Evolutionary conservation across 805 yeast genomes (phyloP).

Genomic region (Candida broadrunensis): DNA sequence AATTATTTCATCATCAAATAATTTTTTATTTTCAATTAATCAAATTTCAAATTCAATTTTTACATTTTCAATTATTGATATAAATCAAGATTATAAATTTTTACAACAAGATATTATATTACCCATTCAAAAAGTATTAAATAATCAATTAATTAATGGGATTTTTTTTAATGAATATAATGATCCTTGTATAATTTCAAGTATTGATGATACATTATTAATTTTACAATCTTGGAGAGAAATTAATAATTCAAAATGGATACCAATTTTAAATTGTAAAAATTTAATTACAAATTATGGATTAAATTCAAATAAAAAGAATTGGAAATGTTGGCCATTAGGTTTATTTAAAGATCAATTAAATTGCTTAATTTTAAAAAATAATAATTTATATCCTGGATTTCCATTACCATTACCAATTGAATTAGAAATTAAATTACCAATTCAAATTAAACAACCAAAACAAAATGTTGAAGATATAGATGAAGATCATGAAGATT

Average conservation of each 20-base stretch:
- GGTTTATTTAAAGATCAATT: slow-evolving; percentile 71
- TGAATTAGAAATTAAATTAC: slow-evolving; percentile 69
- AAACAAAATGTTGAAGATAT: slow-evolving; percentile 17
- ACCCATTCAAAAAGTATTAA: slow-evolving; percentile 23
- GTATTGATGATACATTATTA: slow-evolving; percentile 69
- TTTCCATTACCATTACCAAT: slow-evolving; percentile 85
- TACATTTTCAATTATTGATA: slow-evolving; percentile 48
- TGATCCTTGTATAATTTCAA: slow-evolving; percentile 81
- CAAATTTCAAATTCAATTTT: slow-evolving; percentile 32
- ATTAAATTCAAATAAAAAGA: slow-evolving; percentile 44
- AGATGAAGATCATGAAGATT: slow-evolving; percentile 6
- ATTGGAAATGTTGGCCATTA: slow-evolving; percentile 82
- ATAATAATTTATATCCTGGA: slow-evolving; percentile 60
- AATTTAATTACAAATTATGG: slow-evolving; percentile 44
- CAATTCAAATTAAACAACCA: slow-evolving; percentile 41
- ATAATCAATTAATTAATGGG: slow-evolving; percentile 48
- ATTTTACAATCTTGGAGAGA: slow-evolving; percentile 78
- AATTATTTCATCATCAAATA: slow-evolving; percentile 58
- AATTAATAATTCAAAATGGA: slow-evolving; percentile 76
- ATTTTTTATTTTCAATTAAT: slow-evolving; percentile 51
- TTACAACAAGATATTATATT: slow-evolving; percentile 38
- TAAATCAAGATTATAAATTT: slow-evolving; percentile 36
- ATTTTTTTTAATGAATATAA: slow-evolving; percentile 85
- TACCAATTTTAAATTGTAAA: slow-evolving; percentile 70
- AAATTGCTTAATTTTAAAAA: slow-evolving; percentile 73